Evolutionary conservation across 1,139 yeast genomes (phyloP), one percentile per base, ranked within the genome.

Genomic region (Nakaseomyces delphensis): DNA sequence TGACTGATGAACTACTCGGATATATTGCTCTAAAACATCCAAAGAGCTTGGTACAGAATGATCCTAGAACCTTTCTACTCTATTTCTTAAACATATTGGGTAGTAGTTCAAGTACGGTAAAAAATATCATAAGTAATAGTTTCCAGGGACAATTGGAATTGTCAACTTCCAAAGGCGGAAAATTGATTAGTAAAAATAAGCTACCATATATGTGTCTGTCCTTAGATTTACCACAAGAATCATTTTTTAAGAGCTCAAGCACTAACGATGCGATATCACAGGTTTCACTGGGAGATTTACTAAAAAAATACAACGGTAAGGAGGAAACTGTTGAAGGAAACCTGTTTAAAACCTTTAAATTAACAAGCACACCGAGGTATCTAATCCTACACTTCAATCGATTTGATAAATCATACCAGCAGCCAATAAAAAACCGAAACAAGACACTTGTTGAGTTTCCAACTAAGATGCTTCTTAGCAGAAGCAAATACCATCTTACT

Each of bases 391-490:
- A 76, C 55, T 67, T 77, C 44, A 76, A 80, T 47, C 67, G 91
- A 44, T 68, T 76, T 45, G 66, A 66, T 28, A 65, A 63, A 20
- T 62, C 67, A 4, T 51, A 56, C 5, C 66, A 68, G 6, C 51
- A 65, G 1, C 54, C 56, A 8, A 61, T 67, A 10, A 67, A 65
- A 38, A 69, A 68, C 43, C 65, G 77, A 39, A 82, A 79, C 53
- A 76, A 77, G 31, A 79, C 83, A 0, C 73, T 83, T 24, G 83
- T 84, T 2, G 77, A 73, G 40, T 82, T 76, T 54, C 75, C 81
- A 4, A 63, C 70, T 1, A 63, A 60, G 14, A 51, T 63, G 32
- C 43, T 46, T 7, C 25, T 53, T 4, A 43, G 49, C 1, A 52
- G 54, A 1, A n/a, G 40, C 2, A 50, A 56, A 3, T 83, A 79